Base-by-base conservation (phyloP, 495 filamentous ascomycete species). In the Neurospora terricola region DNA sequence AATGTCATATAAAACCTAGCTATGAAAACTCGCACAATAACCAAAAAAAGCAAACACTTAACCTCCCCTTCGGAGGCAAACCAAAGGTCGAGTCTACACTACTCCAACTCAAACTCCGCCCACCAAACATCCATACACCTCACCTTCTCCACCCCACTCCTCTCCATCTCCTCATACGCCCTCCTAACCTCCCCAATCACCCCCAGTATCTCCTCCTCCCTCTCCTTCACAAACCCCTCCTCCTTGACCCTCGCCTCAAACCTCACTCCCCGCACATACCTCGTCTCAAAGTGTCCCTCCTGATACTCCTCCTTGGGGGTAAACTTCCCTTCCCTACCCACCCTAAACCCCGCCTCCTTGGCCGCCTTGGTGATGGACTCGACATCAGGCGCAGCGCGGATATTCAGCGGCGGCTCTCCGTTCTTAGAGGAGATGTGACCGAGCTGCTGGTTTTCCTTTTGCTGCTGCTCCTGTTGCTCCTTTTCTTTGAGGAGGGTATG, bases 101-200 rank as follows among this genome's bases (percentile, higher is more conserved):
- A 72, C 38, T 73, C 42, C 48, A 59, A 9, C 30, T 74, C 68
- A 38, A 85, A 78, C 9, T 72, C 77, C 43, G 77, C 84, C 74
- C 81, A 80, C 84, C 85, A 87, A 71, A 84, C 80, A 82, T 86
- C 84, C 84, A 86, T 86, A 34, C 80, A 78, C 76, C 78, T 80
- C 40, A 83, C 81, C 37, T 76, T 30, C 2, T 62, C 54, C 23
- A 62, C 27, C 7, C 23, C 81, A 1, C 78, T 34, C 34, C 70
- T 73, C 42, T 79, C 76, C 70, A 83, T 78, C 18, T 76, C 79
- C 14, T 76, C 78, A 70, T 78, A 72, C 45, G 78, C 42, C 10
- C 1, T 12, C 0, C 23, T 74, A 3, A 82, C 83, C 76, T 84
- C 81, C 76, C 76, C 76, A 72, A 78, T 77, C 12, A 79, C 77